Evolutionary conservation across 1,284 basidiomycete genomes (phyloP), one percentile per base, ranked within the genome.

Genomic region (Cystobasidium pallidum): DNA sequence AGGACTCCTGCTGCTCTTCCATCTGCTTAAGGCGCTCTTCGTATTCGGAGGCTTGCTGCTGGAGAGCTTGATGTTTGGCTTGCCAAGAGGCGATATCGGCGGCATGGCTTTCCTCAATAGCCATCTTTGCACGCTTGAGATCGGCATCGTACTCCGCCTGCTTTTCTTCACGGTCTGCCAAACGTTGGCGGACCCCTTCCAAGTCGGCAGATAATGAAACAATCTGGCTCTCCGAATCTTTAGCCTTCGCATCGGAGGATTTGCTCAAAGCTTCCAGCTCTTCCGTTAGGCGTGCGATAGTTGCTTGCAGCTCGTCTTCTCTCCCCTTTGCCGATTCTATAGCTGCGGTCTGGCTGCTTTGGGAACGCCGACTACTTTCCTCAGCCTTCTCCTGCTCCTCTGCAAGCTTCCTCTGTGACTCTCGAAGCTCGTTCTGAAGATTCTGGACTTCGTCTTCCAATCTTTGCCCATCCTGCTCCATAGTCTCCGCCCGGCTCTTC

Each of bases 41-140:
- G 28, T 3, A 21, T 34, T 70, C 57, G 10, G n/a, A 24, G n/a
- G 7, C 15, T 34, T 51, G 62, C 24, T n/a, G 62, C n/a, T 64
- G 45, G 7, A 51, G n/a, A 13, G 24, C 32, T 28, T 24, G 55
- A 15, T 51, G 39, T 32, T 19, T 55, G 24, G 17, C 39, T 43
- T 67, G 52, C 47, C 36, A 54, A 17, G 39, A 41, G 21, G 39
- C 36, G 17, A 61, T 43, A 3, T 43, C 39, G 21, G 43, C 58
- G 15, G n/a, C 17, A 26, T 41, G 39, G 2, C 15, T 39, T 7
- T 30, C 6, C 32, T 47, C 59, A 3, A 15, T 2, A 13, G 34
- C 36, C 24, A 8, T 34, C 55, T 58, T 21, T n/a, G 7, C 3
- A 28, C 30, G 43, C 4, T 39, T 3, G 6, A 51, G 8, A 30